Percentiles rank a stretch among this genome's conserved stretches.
These are phyloP conservation scores for Backusella luteola DNA, from an alignment of 192 early-diverging fungal genomes.

Conservation along the genomic window DNA sequence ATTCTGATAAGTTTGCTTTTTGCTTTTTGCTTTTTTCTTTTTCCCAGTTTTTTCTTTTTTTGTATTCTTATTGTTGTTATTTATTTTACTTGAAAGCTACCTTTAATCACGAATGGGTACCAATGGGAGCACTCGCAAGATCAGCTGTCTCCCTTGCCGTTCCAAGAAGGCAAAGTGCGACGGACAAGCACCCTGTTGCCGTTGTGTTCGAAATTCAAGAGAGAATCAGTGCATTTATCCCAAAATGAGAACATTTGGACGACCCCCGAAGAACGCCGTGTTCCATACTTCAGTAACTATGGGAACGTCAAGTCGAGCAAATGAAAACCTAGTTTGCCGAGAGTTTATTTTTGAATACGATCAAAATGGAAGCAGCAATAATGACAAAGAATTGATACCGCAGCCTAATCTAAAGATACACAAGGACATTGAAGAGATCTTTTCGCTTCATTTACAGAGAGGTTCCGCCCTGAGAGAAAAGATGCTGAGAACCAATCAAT, in stretches of 20 bases:
- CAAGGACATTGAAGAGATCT: background rate
- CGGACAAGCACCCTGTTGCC: slow-evolving; percentile 17
- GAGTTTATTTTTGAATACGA: slow-evolving; percentile 31
- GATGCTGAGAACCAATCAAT: background rate
- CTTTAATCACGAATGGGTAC: background rate
- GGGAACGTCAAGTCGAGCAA: background rate
- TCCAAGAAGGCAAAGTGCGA: slow-evolving; percentile 31
- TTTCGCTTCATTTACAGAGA: background rate
- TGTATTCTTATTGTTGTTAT: background rate
- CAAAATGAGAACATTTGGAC: slow-evolving; percentile 21
- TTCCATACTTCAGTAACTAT: slow-evolving; percentile 21
- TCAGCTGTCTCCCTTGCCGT: slow-evolving; percentile 29
- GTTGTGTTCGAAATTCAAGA: slow-evolving; percentile 15
- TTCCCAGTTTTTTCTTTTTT: background rate
- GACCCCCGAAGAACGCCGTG: slow-evolving; percentile 34
- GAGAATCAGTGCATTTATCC: slow-evolving; percentile 18
- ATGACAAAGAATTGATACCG: background rate
- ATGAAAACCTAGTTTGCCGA: slow-evolving; percentile 6
- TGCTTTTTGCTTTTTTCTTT: background rate
- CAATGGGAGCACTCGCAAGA: slow-evolving; percentile 12
- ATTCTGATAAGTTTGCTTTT: background rate
- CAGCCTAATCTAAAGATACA: background rate
- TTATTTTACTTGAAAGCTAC: background rate
- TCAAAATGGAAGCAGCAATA: background rate
- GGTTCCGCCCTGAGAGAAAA: background rate